A percentile compares a stretch with the other conserved stretches of the same genome.
phyloP scores from a whole-genome alignment of 345 rosid genomes.

The Eucalyptus erythrocorys region DNA sequence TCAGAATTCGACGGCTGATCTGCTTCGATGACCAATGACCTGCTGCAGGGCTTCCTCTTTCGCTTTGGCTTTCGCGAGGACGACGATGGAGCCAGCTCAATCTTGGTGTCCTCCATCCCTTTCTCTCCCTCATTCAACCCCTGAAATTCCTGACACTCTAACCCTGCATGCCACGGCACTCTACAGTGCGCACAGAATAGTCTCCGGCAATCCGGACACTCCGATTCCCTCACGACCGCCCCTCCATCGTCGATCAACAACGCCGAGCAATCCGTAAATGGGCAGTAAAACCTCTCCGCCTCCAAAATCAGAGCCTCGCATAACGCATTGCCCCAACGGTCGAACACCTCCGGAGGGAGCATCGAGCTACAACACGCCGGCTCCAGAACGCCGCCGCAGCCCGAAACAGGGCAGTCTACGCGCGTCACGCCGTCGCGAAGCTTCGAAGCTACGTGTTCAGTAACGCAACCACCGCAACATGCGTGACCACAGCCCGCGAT shows the following conservation, averaged over 20 bases:
- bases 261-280: slow-evolving; percentile 36
- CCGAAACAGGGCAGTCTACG: slow-evolving; percentile 18
- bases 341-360: slow-evolving; percentile 32
- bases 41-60: not conserved
- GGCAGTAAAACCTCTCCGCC: slow-evolving; percentile 30
- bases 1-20: not conserved
- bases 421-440: slow-evolving; percentile 12
- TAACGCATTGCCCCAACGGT: slow-evolving; percentile 33
- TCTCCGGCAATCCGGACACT: slow-evolving; percentile 30
- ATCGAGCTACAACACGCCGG: slow-evolving; percentile 21
- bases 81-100: not conserved
- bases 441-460: slow-evolving; percentile 35
- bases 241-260: slow-evolving; percentile 24
- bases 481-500: slow-evolving; percentile 38
- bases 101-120: not conserved
- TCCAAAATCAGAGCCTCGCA: slow-evolving; percentile 30
- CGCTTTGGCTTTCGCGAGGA: not conserved
- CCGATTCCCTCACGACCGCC: not conserved
- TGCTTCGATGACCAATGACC: not conserved
- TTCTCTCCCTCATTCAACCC: slow-evolving; percentile 19
- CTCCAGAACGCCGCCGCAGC: slow-evolving; percentile 21
- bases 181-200: slow-evolving; percentile 30
- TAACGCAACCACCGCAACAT: slow-evolving; percentile 34
- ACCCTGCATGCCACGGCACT: slow-evolving; percentile 40
- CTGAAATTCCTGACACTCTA: slow-evolving; percentile 20